Conservation (phyloP, 306 rosid species). For the Vicia sativa region DNA sequence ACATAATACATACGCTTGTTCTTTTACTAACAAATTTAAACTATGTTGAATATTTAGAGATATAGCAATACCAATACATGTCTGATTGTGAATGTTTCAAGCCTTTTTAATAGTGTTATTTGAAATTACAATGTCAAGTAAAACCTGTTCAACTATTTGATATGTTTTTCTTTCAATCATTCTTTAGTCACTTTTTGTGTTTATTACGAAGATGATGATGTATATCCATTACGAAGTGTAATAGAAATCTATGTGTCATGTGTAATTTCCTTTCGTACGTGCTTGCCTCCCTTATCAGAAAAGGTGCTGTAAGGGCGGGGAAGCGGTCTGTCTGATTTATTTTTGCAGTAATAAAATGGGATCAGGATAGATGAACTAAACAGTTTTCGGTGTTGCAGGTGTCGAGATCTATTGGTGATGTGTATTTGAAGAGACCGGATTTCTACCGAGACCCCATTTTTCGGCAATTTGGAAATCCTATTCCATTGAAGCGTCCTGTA, state of each 20-base stretch:
- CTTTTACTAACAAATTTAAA: background rate
- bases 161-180: constrained; percentile 22
- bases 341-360: background rate
- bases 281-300: constrained; percentile 17
- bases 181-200: background rate
- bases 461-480: constrained; percentile 67
- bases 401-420: constrained; percentile 94
- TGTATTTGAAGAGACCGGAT: constrained; percentile 87
- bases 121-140: background rate
- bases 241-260: background rate
- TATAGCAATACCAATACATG: background rate
- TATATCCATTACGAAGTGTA: constrained; percentile 5
- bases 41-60: background rate
- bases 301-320: background rate
- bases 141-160: background rate
- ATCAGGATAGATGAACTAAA: no score
- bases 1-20: background rate
- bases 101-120: background rate
- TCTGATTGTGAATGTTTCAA: constrained; percentile 14
- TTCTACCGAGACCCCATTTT: constrained; percentile 70
- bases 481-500: constrained; percentile 80
- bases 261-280: background rate
- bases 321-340: background rate
- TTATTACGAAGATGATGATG: background rate
- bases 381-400: constrained; percentile 56